Conservation (phyloP, 768 basidiomycete genomes). For the Mycena galopus region DNA sequence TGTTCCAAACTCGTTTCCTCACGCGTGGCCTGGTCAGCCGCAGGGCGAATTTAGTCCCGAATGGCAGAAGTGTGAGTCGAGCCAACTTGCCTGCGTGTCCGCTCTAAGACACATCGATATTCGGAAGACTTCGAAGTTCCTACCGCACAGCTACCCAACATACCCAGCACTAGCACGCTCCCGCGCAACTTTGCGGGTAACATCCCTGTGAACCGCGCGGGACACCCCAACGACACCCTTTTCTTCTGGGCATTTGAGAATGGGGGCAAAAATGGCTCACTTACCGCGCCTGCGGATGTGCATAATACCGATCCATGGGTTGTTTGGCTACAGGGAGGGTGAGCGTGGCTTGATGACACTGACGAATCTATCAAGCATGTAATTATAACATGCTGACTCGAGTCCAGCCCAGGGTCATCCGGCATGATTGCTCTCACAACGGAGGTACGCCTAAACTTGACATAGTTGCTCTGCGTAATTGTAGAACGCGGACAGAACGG, state of each 20-base stretch:
- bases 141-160: slow-evolving; percentile 54
- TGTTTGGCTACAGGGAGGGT: slow-evolving; percentile 78
- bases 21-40: slow-evolving; percentile 41
- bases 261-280: slow-evolving; percentile 57
- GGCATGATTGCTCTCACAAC: slow-evolving; percentile 74
- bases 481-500: slow-evolving; percentile 22
- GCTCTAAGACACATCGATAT: neutral
- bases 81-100: neutral
- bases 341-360: neutral
- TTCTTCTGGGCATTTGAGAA: slow-evolving; percentile 78
- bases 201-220: slow-evolving; percentile 53
- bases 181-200: slow-evolving; percentile 57
- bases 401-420: slow-evolving; percentile 73
- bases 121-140: slow-evolving; percentile 53
- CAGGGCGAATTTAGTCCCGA: slow-evolving; percentile 46
- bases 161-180: slow-evolving; percentile 50
- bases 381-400: neutral
- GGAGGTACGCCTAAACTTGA: slow-evolving; percentile 55
- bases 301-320: slow-evolving; percentile 68
- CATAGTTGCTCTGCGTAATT: neutral
- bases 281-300: slow-evolving; percentile 53
- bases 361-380: neutral
- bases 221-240: slow-evolving; percentile 65
- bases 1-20: slow-evolving; percentile 37
- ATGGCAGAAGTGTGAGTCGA: slow-evolving; percentile 55